A percentile compares a stretch with the other conserved stretches of the same genome.
phyloP scores from a whole-genome alignment of 2,329 filamentous ascomycete species.

The Fusarium vanettenii region DNA sequence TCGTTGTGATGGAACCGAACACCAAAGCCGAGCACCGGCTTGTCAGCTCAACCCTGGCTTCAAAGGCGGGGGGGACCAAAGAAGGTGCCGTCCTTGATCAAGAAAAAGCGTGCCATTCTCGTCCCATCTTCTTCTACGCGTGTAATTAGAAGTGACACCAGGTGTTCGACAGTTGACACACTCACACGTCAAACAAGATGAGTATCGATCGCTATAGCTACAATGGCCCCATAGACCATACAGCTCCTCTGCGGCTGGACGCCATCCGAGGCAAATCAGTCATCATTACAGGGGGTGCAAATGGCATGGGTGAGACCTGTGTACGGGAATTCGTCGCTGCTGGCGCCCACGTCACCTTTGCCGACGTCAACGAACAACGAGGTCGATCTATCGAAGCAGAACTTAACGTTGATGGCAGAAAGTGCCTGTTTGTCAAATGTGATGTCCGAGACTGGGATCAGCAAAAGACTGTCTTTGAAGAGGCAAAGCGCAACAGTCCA shows the following conservation, averaged over 20 bases:
- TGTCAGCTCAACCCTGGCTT: not conserved
- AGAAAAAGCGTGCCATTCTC: not conserved
- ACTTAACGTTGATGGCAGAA: slow-evolving; percentile 39
- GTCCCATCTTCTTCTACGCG: not conserved
- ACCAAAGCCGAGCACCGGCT: not conserved
- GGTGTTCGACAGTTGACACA: not conserved
- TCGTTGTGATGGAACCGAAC: not conserved
- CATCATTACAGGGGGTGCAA: slow-evolving; percentile 60
- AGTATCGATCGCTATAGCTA: slow-evolving; percentile 30
- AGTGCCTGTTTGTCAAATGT: slow-evolving; percentile 52
- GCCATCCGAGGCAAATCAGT: slow-evolving; percentile 56
- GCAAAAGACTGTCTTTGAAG: slow-evolving; percentile 55
- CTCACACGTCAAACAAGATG: not conserved
- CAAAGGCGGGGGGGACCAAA: not conserved
- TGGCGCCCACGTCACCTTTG: slow-evolving; percentile 56
- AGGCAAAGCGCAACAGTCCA: slow-evolving; percentile 50
- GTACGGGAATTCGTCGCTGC: slow-evolving; percentile 49
- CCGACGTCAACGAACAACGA: slow-evolving; percentile 50
- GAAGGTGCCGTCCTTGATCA: not conserved
- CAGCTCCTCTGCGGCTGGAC: slow-evolving; percentile 1
- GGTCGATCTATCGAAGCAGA: slow-evolving; percentile 48
- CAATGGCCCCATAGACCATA: slow-evolving; percentile 36
- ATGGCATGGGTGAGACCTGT: slow-evolving; percentile 54
- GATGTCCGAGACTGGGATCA: slow-evolving; percentile 58
- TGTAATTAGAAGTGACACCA: not conserved